Evolutionary conservation across 2,329 filamentous ascomycete species (phyloP), one percentile per base, ranked within the genome.

Genomic region (Aspergillus calidoustus): DNA sequence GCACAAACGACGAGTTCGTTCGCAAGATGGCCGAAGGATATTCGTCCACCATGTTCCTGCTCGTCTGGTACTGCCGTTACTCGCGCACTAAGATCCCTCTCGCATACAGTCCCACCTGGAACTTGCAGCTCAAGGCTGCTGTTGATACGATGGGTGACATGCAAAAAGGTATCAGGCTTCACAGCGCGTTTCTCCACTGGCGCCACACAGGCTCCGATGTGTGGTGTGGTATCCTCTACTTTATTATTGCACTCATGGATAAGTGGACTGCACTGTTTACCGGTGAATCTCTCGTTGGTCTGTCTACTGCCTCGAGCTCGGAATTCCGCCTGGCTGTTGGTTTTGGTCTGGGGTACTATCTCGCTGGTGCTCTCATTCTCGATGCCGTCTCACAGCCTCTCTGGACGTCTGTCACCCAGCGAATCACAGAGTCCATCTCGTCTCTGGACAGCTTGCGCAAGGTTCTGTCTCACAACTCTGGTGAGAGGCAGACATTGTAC

Each of bases 131-230:
- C 1, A 83, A 84, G 66, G 82, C 83, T 3, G 84, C 82, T 6
- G 71, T 84, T 17, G 80, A 84, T 63, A 84, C 80, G n/a, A 76
- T 85, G 69, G 78, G 79, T 31, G 81, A 83, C 61, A 79, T 82
- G 19, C 82, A 84, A 60, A 84, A 84, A 64, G 84, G 83, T 1
- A 80, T 86, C n/a, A 78, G 79, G 43, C 76, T 85, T 17, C 84
- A 86, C 70, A 85, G 82, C 64, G 82, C 82, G 1, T 86, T 86
- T 67, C 79, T 85, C n/a, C 83, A 85, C 63, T 86, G 83, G 82
- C 80, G 83, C 15, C 83, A 83, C 61, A 82, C 82, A 6, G 82
- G 81, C 19, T 79, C 83, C 53, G 83, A 85, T 57, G 77, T 85
- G 23, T 82, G 81, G 49, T 84, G 81, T 61, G 83, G 82, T 30